Conservation (phyloP, 108 stramenopile genomes). For the Nitzschia putrida region DNA sequence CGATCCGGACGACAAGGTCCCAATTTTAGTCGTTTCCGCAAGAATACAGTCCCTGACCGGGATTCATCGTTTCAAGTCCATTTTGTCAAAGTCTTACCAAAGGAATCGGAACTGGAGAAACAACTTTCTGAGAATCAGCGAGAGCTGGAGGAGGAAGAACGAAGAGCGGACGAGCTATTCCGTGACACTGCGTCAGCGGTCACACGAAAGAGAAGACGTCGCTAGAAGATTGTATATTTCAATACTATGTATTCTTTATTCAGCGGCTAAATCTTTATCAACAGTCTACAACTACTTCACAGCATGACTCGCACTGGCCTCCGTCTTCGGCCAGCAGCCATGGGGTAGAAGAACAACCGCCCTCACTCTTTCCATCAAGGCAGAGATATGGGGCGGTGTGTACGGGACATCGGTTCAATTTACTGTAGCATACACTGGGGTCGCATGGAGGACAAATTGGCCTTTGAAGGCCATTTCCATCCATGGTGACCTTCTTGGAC, state of each 20-base stretch:
- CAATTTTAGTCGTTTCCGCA: conserved; percentile 21
- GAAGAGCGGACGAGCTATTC: conserved; percentile 61
- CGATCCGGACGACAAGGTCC: conserved; percentile 1
- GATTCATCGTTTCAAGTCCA: too few relatives aligned
- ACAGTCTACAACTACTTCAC: conserved; percentile 34
- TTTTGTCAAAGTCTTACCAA: conserved; percentile 30
- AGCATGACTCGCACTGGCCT: conserved; percentile 34
- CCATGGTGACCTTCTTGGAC: conserved; percentile 20
- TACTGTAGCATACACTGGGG: conserved; percentile 39
- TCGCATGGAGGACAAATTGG: conserved; percentile 49
- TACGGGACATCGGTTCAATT: conserved; percentile 46
- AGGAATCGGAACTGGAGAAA: conserved; percentile 55
- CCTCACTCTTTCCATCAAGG: conserved; percentile 40
- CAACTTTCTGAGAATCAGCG: conserved; percentile 44
- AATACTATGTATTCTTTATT: neutral
- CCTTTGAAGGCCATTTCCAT: conserved; percentile 19
- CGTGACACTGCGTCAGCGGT: conserved; percentile 42
- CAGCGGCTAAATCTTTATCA: neutral
- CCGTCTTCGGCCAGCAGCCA: conserved; percentile 39
- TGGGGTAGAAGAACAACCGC: conserved; percentile 65
- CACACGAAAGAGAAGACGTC: neutral
- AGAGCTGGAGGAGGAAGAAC: conserved; percentile 56
- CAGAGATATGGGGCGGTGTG: conserved; percentile 65
- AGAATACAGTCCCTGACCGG: neutral
- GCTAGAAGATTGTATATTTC: neutral